These are phyloP conservation scores for Thalia dealbata DNA, from an alignment of 176 grass and related monocot genomes.

Conservation along the genomic window DNA sequence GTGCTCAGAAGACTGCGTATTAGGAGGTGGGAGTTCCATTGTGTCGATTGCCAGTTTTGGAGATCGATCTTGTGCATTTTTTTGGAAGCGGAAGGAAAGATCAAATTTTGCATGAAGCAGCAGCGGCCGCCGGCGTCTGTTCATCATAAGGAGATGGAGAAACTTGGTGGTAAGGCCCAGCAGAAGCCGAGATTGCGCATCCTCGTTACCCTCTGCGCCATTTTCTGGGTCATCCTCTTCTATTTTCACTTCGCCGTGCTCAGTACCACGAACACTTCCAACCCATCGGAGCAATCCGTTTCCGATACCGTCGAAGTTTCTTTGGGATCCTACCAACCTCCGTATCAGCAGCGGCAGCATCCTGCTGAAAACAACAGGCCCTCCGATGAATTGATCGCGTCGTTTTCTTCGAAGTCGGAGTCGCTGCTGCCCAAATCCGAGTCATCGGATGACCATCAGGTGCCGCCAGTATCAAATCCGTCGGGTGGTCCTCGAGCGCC, in stretches of 20 bases:
- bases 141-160: constrained; percentile 24
- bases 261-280: background rate
- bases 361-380: background rate
- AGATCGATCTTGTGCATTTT: background rate
- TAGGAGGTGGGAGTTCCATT: too few species aligned
- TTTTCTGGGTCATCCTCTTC: constrained; percentile 36
- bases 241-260: constrained; percentile 36
- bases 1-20: too few species aligned
- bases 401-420: background rate
- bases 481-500: background rate
- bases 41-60: background rate
- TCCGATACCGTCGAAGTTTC: background rate
- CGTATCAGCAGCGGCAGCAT: background rate
- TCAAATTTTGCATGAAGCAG: constrained; percentile 7
- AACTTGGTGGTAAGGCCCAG: background rate
- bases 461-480: background rate
- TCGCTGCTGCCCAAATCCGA: background rate
- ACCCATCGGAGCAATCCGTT: background rate
- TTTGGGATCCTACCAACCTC: background rate
- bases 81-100: background rate
- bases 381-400: background rate
- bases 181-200: constrained; percentile 25
- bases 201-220: constrained; percentile 22
- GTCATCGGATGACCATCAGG: background rate
- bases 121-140: background rate